phyloP scores from a whole-genome alignment of 2,329 filamentous ascomycete species.

The Botrytis sinoallii region DNA sequence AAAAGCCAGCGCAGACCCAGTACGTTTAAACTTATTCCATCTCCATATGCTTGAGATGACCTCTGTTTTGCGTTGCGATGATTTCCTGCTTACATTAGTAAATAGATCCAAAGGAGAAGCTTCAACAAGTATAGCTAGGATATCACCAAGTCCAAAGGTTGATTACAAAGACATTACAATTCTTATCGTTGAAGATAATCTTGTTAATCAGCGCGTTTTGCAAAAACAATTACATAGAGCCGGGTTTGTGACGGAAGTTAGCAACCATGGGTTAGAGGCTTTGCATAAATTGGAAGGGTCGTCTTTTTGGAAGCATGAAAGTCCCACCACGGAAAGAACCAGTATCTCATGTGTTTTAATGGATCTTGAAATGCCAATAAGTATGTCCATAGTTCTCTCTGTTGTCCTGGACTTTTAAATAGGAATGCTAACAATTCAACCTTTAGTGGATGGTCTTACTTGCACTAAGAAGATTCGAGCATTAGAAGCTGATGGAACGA shows the following conservation, averaged over 20 bases:
- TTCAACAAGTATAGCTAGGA: neutral
- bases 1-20: neutral
- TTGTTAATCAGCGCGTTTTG: slow-evolving; percentile 64
- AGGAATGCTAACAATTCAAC: neutral
- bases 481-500: slow-evolving; percentile 59
- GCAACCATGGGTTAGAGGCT: slow-evolving; percentile 63
- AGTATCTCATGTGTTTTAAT: slow-evolving; percentile 67
- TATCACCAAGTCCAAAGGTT: neutral
- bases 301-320: slow-evolving; percentile 47
- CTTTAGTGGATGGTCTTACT: slow-evolving; percentile 66
- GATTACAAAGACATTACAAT: slow-evolving; percentile 38
- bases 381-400: slow-evolving; percentile 47
- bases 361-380: slow-evolving; percentile 80
- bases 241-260: slow-evolving; percentile 59
- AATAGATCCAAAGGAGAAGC: neutral
- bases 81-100: neutral
- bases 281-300: slow-evolving; percentile 55
- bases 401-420: slow-evolving; percentile 53
- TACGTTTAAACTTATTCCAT: neutral
- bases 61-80: neutral
- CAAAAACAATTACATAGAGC: slow-evolving; percentile 59
- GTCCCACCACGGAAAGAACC: slow-evolving; percentile 37
- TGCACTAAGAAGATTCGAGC: slow-evolving; percentile 68
- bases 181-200: slow-evolving; percentile 65
- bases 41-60: neutral